These are phyloP conservation scores for Jacaranda copaia DNA, from an alignment of 257 asterid species.

Conservation along the genomic window DNA sequence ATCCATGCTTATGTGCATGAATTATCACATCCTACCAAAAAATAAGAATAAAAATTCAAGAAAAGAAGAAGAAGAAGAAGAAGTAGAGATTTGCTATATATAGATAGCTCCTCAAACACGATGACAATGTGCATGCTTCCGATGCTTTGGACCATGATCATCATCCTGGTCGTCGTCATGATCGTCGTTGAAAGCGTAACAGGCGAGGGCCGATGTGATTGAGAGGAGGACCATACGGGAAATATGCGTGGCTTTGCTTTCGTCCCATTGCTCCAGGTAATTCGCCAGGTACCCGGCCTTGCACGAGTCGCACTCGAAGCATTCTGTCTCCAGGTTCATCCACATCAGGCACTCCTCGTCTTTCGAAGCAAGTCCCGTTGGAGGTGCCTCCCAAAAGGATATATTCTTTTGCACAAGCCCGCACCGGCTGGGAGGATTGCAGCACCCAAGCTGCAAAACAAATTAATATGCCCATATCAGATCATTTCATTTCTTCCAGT, in stretches of 20 bases:
- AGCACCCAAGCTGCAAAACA: slow-evolving; percentile 16
- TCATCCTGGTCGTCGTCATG: background rate
- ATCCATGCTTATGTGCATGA: no score
- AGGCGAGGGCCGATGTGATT: background rate
- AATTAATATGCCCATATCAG: no score
- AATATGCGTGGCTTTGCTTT: background rate
- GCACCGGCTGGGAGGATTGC: slow-evolving; percentile 15
- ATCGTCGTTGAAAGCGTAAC: background rate
- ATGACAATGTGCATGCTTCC: background rate
- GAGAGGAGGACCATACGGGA: background rate
- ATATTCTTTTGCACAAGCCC: background rate
- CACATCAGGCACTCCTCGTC: slow-evolving; percentile 12
- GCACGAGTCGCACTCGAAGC: slow-evolving; percentile 30
- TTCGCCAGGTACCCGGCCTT: slow-evolving; percentile 15
- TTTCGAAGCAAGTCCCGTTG: background rate
- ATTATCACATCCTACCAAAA: no score
- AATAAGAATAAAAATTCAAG: no score
- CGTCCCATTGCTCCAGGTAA: slow-evolving; percentile 9
- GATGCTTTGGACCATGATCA: background rate
- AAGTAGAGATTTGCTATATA: no score
- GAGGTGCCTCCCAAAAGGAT: background rate
- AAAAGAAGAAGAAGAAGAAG: no score
- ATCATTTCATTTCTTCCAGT: no score
- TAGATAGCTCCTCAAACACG: background rate
- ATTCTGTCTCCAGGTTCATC: background rate